phyloP scores from a whole-genome alignment of 208 protist genomes.

The Herpetomonas samuelpessoai region DNA sequence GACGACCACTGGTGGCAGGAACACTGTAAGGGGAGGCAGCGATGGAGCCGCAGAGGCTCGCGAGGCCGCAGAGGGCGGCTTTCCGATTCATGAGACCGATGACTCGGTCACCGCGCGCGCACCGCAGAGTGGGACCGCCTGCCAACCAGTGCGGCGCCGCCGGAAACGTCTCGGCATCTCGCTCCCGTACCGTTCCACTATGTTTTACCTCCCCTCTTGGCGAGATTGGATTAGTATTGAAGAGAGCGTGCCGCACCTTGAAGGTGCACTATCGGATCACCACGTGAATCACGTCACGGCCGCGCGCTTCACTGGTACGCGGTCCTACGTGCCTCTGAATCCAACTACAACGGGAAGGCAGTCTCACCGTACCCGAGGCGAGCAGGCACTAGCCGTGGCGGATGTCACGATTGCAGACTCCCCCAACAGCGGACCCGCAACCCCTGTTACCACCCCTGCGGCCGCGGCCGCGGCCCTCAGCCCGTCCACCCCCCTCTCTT shows the following conservation, averaged over 20 bases:
- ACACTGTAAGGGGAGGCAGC: neutral
- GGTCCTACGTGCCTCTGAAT: conserved; percentile 27
- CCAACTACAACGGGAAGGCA: neutral
- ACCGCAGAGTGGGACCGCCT: neutral
- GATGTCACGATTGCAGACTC: no score
- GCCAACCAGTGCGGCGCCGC: conserved; percentile 8
- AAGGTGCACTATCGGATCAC: conserved; percentile 30
- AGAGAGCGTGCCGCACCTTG: conserved; percentile 51
- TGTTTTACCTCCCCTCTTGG: conserved; percentile 44
- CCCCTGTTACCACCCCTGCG: no score
- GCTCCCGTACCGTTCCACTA: conserved; percentile 50
- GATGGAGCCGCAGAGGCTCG: neutral
- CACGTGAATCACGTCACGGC: conserved; percentile 6
- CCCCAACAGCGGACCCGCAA: no score
- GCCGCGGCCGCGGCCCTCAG: no score
- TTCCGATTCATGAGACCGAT: neutral
- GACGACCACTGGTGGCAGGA: neutral
- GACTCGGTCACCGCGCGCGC: neutral
- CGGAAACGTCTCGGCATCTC: conserved; percentile 48
- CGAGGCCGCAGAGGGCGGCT: neutral
- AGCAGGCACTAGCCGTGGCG: no score
- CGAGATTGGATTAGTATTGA: conserved; percentile 64
- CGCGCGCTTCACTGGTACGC: conserved; percentile 19
- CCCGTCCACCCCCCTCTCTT: no score
- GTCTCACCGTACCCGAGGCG: no score